Percentiles rank a stretch among this genome's conserved stretches.
phyloP scores from a whole-genome alignment of 495 filamentous ascomycete genomes.

The Penicillium odoratum region DNA sequence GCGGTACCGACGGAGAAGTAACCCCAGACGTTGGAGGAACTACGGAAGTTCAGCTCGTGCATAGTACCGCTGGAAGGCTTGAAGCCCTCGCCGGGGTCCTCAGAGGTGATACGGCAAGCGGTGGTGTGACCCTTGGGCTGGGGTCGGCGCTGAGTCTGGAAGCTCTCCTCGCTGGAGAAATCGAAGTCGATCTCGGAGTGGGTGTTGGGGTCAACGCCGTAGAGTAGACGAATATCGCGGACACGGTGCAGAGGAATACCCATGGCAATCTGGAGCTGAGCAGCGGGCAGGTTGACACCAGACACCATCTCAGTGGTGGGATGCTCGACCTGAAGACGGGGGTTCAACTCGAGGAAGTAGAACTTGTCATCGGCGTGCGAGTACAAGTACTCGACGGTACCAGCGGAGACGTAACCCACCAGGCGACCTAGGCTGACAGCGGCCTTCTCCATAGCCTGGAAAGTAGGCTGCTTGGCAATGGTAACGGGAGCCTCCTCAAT shows the following conservation, averaged over 20 bases:
- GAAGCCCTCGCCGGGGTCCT: constrained; percentile 98
- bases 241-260: constrained; percentile 95
- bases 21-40: constrained; percentile 98
- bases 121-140: constrained; percentile 95
- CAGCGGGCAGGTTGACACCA: constrained; percentile 94
- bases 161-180: constrained; percentile 84
- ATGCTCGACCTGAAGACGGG: constrained; percentile 98
- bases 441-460: constrained; percentile 94
- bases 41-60: constrained; percentile 98
- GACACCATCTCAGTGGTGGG: constrained; percentile 99
- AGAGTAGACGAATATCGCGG: constrained; percentile 91
- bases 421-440: constrained; percentile 90
- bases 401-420: constrained; percentile 97
- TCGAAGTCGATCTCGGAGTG: constrained; percentile 93
- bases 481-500: constrained; percentile 99
- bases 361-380: constrained; percentile 98
- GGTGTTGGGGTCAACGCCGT: constrained; percentile 89
- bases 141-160: constrained; percentile 81
- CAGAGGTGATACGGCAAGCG: constrained; percentile 98
- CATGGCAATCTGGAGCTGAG: constrained; percentile 98
- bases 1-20: constrained; percentile 98
- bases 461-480: constrained; percentile 83
- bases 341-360: constrained; percentile 98
- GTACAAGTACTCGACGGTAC: constrained; percentile 99
- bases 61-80: constrained; percentile 99